Evolutionary conservation across 1,284 basidiomycete genomes (phyloP), one percentile per base, ranked within the genome.

Genomic region (Ustilago hordei): DNA sequence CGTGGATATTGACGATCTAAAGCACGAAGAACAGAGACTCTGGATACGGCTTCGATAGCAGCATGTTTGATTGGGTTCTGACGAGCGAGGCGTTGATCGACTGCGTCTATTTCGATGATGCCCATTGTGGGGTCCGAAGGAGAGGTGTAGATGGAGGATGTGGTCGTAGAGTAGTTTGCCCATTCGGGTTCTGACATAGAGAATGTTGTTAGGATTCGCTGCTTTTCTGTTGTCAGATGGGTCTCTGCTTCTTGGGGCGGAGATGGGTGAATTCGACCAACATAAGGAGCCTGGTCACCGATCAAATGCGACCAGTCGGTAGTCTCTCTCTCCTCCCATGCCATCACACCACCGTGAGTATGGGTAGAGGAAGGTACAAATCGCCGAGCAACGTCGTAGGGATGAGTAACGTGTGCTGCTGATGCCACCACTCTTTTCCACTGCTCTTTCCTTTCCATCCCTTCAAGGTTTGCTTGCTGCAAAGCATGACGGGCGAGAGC

Each of bases 61-160:
- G 80, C 84, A 48, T 86, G 84, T 47, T 81, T 80, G 57, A 86
- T 69, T 5, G 84, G 84, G 55, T 86, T 83, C 5, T 66, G 55
- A 0, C 65, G 68, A 3, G 28, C 19, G 5, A 71, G 59, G 13
- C 84, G 75, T 11, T 62, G 75, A 32, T 86, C 84, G 53, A 75
- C 38, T 3, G 84, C 79, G 50, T 81, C 76, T 3, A 81, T 63
- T 47, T 76, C 77, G 50, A 83, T 77, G 4, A 55, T 65, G 0
- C 64, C 73, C 15, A 55, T 54, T 15, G 53, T 36, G 2, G 45
- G 12, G 5, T 28, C 11, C n/a, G 52, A 28, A n/a, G 57, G 36
- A 3, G 67, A 55, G 41, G 48, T 41, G 47, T 41, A 66, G 32
- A 45, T 2, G 8, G 66, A 11, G 1, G 11, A 12, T 2, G 55